Base-by-base conservation (phyloP, 2,329 filamentous ascomycete genomes). In the Fusarium udum region DNA sequence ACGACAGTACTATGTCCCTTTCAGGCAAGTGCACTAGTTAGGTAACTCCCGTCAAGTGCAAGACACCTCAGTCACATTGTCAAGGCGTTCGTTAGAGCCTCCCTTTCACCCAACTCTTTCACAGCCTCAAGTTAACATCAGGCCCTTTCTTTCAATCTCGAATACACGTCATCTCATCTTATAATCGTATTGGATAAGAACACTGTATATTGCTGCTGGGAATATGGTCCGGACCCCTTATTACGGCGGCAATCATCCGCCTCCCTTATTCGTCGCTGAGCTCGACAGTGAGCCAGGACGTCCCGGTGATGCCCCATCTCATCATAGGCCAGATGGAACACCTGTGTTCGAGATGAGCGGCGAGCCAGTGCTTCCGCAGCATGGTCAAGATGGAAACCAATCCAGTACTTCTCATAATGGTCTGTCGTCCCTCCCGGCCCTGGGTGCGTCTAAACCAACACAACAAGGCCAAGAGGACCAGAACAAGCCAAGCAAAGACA, bases 281-380 rank as follows among this genome's bases (percentile, higher is more conserved):
- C 79, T 81, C 42, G 79, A 82, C 60, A 75, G 75, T 45, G 67
- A 76, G 60, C 61, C 67, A 61, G 59, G 63, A 32, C 61, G 67
- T 60, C 61, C 74, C 51, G 18, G 65, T 36, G 61, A 53, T 66
- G 55, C 62, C 42, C 69, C 58, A 13, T 60, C 69, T 32, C 63
- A 71, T 37, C 62, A 76, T 48, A 59, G 67, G 8, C 74, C 75
- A 22, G 69, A 75, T 61, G 77, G 73, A 45, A 63, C 64, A 40
- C 70, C 75, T 46, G 65, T 78, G 58, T 82, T 80, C 49, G 81
- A 82, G 62, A 81, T 82, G 79, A 45, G 77, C 11, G 78, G 74
- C 67, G 80, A 82, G 53, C 67, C 79, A 36, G 59, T 62, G 55
- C 59, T 63, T 22, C 55, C 67, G 43, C 58, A 61, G 15, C 63